phyloP scores from a whole-genome alignment of 2,329 filamentous ascomycete genomes.

The Trichoderma sp. region DNA sequence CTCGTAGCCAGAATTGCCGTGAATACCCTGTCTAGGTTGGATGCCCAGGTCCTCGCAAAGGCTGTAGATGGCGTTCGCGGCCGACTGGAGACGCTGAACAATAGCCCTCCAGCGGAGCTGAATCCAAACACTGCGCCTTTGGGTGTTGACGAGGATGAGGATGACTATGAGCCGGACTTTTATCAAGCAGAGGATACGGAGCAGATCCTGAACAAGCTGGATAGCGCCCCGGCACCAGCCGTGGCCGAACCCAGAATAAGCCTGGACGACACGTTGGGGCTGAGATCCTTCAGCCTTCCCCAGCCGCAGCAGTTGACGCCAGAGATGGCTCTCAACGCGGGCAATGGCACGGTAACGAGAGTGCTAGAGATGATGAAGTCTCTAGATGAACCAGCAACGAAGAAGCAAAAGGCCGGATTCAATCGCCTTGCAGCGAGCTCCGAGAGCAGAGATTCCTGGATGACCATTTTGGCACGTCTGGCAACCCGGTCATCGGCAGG shows the following conservation, averaged over 20 bases:
- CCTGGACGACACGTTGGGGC: constrained; percentile 52
- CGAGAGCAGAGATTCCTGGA: constrained; percentile 86
- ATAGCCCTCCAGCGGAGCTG: constrained; percentile 46
- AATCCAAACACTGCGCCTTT: constrained; percentile 62
- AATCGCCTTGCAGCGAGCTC: constrained; percentile 81
- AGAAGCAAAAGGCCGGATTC: constrained; percentile 71
- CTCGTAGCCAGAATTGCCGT: constrained; percentile 81
- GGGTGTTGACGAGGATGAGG: constrained; percentile 76
- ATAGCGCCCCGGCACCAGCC: constrained; percentile 62
- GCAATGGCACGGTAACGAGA: constrained; percentile 71
- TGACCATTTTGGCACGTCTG: constrained; percentile 81
- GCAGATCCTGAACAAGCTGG: constrained; percentile 75
- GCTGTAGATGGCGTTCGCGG: constrained; percentile 67
- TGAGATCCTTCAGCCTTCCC: constrained; percentile 79
- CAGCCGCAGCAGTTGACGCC: constrained; percentile 72
- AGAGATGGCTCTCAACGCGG: constrained; percentile 71
- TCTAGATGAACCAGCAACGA: constrained; percentile 65
- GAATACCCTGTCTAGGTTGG: constrained; percentile 71
- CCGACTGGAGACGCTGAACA: constrained; percentile 50
- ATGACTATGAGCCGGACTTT: constrained; percentile 88
- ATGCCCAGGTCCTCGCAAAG: constrained; percentile 66
- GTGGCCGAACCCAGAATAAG: constrained; percentile 26
- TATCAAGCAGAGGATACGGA: constrained; percentile 74
- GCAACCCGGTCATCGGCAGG: constrained; percentile 77
- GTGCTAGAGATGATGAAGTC: constrained; percentile 77